Percentiles rank a stretch among this genome's conserved stretches.
These are phyloP conservation scores for Penicillium canescens DNA, from an alignment of 495 filamentous ascomycete genomes.

Conservation along the genomic window DNA sequence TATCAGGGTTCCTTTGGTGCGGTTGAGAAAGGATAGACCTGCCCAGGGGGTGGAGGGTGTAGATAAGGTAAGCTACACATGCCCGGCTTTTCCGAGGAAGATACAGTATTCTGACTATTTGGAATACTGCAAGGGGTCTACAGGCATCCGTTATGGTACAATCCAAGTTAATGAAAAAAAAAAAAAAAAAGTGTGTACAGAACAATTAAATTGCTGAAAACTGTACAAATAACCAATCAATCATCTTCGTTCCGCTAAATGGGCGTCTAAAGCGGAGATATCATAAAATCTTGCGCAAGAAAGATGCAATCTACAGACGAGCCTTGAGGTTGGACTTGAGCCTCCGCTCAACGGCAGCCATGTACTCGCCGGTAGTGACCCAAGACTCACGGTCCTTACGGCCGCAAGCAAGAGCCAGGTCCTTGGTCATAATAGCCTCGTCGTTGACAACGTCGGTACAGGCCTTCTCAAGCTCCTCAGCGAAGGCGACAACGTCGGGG, in stretches of 20 bases:
- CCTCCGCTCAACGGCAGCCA: conserved; percentile 84
- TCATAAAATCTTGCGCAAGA: conserved; percentile 4
- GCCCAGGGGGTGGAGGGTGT: too few relatives aligned
- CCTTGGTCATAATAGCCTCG: conserved; percentile 98
- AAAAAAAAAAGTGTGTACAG: background rate
- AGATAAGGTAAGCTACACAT: background rate
- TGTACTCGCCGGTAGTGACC: conserved; percentile 86
- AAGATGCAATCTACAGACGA: conserved; percentile 30
- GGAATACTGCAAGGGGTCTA: background rate
- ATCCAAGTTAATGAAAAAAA: background rate
- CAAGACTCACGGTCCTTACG: conserved; percentile 78
- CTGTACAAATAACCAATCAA: conserved; percentile 5
- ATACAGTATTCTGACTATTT: too few relatives aligned
- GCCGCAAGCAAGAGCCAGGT: conserved; percentile 87
- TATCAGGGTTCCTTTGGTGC: too few relatives aligned
- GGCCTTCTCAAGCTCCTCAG: conserved; percentile 89
- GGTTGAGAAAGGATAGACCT: too few relatives aligned
- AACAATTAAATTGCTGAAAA: conserved; percentile 1
- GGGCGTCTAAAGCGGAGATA: conserved; percentile 7
- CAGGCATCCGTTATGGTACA: background rate
- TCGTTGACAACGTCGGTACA: conserved; percentile 91
- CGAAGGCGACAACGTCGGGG: conserved; percentile 84
- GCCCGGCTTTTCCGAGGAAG: background rate
- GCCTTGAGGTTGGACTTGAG: conserved; percentile 66
- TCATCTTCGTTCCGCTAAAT: conserved; percentile 2